Base-by-base conservation (phyloP, 805 yeast genomes). In the Barnettozyma salicaria region DNA sequence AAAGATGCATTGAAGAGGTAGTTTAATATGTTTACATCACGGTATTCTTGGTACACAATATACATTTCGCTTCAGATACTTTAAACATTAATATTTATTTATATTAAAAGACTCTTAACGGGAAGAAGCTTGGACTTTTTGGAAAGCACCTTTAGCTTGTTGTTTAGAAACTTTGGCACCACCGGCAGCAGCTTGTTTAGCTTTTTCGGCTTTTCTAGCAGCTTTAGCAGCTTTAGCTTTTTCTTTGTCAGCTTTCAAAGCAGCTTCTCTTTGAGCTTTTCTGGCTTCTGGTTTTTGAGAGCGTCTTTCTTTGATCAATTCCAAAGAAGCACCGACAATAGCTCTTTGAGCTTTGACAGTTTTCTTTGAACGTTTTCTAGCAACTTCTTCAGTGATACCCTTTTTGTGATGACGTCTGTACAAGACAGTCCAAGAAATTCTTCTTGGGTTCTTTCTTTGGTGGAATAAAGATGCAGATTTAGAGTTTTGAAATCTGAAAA, bases 371-470 rank as follows among this genome's bases (percentile, higher is more conserved):
- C 96, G 86, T 83, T 86, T 94, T 84, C 87, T 92, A 70, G 94
- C 60, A 59, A 84, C 86, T 78, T 92, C 98, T 80, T 92, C 99
- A 64, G 96, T 80, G 68, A 90, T 79, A 78, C 99, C 99, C 78
- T 92, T 92, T 84, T 87, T 88, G 95, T 92, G 97, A 77, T 90
- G 96, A 76, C 95, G 86, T 82, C 99, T 90, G 90, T 76, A 92
- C 63, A 92, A 80, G 64, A 90, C 97, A 57, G 99, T 92, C 99
- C 99, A 92, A 53, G 97, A 80, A 68, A 92, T 80, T 81, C 96
- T 85, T 82, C 99, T 89, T 76, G 99, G 99, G 89, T 92, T 92
- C 95, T 92, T 92, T 83, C 97, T 88, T 80, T 92, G 99, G 67
- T 81, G 80, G 92, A 92, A 92, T 65, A 92, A 82, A 67, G 97